Conservation (phyloP, 208 protist species). For the Leishmania guyanensis region DNA sequence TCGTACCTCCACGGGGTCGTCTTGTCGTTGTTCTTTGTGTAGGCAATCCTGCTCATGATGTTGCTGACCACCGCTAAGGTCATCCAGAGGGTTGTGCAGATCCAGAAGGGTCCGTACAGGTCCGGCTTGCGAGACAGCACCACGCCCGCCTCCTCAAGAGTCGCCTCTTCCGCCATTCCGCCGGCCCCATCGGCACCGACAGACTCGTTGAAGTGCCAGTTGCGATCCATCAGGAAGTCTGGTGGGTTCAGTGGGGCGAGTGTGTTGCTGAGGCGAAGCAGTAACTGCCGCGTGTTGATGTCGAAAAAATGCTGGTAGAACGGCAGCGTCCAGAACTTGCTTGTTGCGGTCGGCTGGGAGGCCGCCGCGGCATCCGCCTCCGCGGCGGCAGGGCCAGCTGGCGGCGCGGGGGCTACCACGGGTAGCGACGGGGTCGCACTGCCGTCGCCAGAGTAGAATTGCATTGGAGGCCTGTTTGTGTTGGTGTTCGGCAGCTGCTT, state of each 20-base stretch:
- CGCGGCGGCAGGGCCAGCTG: conserved; percentile 10
- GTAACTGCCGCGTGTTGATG: conserved; percentile 82
- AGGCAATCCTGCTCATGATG: conserved; percentile 73
- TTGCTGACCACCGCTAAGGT: conserved; percentile 83
- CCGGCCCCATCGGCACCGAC: conserved; percentile 4
- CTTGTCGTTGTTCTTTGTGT: conserved; percentile 31
- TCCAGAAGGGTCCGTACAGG: conserved; percentile 92
- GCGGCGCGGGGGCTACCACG: neutral
- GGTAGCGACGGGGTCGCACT: neutral
- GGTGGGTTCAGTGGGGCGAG: conserved; percentile 73
- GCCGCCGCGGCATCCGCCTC: neutral
- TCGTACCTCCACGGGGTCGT: conserved; percentile 67
- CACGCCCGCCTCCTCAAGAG: conserved; percentile 51
- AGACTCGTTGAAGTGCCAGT: conserved; percentile 62
- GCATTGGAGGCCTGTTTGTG: conserved; percentile 12
- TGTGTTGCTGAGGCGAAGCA: conserved; percentile 71
- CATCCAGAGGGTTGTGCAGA: conserved; percentile 92
- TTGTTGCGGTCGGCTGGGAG: conserved; percentile 25
- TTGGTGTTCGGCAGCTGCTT: conserved; percentile 3
- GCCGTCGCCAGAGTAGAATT: conserved; percentile 19
- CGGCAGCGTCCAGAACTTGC: conserved; percentile 79
- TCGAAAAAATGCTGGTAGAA: conserved; percentile 94
- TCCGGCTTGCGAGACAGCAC: conserved; percentile 64
- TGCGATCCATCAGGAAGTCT: conserved; percentile 80
- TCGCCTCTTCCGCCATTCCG: conserved; percentile 15